Base-by-base conservation (phyloP, 352 stramenopile genomes). In the Globisporangium carolinianum region DNA sequence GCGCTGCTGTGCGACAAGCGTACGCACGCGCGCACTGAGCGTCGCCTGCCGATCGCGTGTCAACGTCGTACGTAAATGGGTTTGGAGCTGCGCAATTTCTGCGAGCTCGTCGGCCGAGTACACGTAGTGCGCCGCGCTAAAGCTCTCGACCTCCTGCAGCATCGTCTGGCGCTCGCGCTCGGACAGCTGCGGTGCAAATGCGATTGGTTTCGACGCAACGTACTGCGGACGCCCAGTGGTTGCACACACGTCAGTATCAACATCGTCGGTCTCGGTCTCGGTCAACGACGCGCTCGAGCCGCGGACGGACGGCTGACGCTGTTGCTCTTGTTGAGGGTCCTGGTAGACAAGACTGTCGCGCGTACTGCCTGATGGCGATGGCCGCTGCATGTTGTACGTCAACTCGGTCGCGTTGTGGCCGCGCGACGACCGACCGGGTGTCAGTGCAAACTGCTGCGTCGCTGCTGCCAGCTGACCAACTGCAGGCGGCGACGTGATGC, bases 81-180 rank as follows among this genome's bases (percentile, higher is more conserved):
- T 71, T 50, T 91, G 79, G 51, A 91, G 55, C 8, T 63, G 56
- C 15, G 76, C 65, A 12, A 83, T 83, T 43, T 85, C 69, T 36
- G 77, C 63, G 6, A 93, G 64, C 46, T 93, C 80, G 42, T 93
- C 83, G 5, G 74, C 80, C 24, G 80, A 87, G 67, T 93, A 93
- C 18, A 91, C 82, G 65, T 93, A 93, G 46, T 76, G 73, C 9
- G 71, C 71, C 18, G 69, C 66, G 35, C 79, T 65, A 59, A 83
- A 88, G 38, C 76, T 70, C 47, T 89, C 75, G 12, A 87, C 67
- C 66, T 90, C 73, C 57, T 86, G 67, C 43, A 90, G 62, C 38
- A 89, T 67, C 9, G 69, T 84, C 53, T 67, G 67, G 51, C 80
- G 75, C 57, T 92, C 79, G 56, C 72, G 63, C 15, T 68, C 71